Percentiles rank a stretch among this genome's conserved stretches.
phyloP scores from a whole-genome alignment of 2,329 filamentous ascomycete species.

The Epichloe gansuensis region DNA sequence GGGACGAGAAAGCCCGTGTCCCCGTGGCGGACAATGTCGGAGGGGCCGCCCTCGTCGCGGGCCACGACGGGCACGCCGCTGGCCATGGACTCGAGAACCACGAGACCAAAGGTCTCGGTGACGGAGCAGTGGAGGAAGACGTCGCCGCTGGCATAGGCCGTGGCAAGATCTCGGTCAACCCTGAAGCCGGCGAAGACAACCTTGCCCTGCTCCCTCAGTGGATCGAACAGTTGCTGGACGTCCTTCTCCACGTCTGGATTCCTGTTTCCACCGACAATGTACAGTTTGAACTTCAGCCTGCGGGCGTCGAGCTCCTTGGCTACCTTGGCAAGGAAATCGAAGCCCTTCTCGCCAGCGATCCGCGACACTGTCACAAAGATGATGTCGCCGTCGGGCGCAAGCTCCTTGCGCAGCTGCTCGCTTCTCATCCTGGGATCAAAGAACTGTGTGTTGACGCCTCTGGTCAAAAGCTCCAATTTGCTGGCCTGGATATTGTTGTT shows the following conservation, averaged over 20 bases:
- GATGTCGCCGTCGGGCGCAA: slow-evolving; percentile 50
- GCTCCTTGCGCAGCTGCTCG: slow-evolving; percentile 34
- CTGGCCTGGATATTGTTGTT: slow-evolving; percentile 36
- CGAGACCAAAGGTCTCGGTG: slow-evolving; percentile 59
- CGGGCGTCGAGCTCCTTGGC: slow-evolving; percentile 40
- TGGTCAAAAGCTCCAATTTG: slow-evolving; percentile 48
- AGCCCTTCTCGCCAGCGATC: slow-evolving; percentile 58
- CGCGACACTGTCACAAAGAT: slow-evolving; percentile 55
- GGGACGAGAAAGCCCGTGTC: slow-evolving; percentile 48
- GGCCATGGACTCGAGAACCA: slow-evolving; percentile 59
- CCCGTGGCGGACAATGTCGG: slow-evolving; percentile 49
- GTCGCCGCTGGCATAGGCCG: slow-evolving; percentile 54
- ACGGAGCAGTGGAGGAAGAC: slow-evolving; percentile 60
- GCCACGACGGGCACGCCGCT: slow-evolving; percentile 57
- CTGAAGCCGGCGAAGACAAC: slow-evolving; percentile 57
- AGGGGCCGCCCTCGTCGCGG: slow-evolving; percentile 55
- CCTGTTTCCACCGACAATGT: slow-evolving; percentile 56
- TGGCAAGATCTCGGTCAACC: slow-evolving; percentile 46
- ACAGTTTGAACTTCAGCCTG: slow-evolving; percentile 47
- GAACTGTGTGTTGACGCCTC: slow-evolving; percentile 50
- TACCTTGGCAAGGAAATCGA: slow-evolving; percentile 49
- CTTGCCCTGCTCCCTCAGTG: slow-evolving; percentile 32
- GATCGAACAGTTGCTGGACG: slow-evolving; percentile 45
- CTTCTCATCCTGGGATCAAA: slow-evolving; percentile 44
- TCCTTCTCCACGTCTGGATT: slow-evolving; percentile 49